Evolutionary conservation across 768 basidiomycete species (phyloP), one percentile per base, ranked within the genome.

Genomic region (Phanerodontia chrysosporium): DNA sequence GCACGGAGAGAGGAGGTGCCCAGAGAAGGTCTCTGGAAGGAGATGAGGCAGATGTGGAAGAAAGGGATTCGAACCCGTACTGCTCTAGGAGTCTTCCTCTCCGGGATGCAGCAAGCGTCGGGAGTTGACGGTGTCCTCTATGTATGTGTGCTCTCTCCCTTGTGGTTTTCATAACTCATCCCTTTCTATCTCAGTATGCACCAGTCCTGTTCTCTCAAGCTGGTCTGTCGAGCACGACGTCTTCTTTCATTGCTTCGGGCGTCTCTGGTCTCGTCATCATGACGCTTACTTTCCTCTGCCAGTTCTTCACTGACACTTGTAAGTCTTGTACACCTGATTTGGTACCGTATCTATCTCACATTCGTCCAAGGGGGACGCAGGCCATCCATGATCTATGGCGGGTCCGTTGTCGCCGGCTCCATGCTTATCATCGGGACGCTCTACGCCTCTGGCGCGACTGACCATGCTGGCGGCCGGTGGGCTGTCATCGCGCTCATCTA

Each of bases 191-290:
- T 9, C 66, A 78, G 65, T 79, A 78, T 56, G 80, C 79, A 0
- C 81, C 81, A 0, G 71, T 77, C 9, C 69, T 81, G 13, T 83
- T 83, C 62, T 66, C 74, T 2, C 80, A 82, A 61, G 78, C 78
- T 1, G 78, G 82, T n/a, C 73, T 82, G n/a, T 74, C 75, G 13
- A 73, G 73, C 2, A 67, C 69, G n/a, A 73, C 75, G n/a, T 74
- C 80, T 2, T 74, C 78, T 2, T 81, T 83, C 68, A 71, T 82
- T 32, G 80, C 79, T 0, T 80, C 80, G 1, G 82, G 80, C 3
- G 71, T 82, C 13, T 77, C 78, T 1, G 82, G 80, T 29, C 70
- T 83, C 42, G 62, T 80, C 35, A 77, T 76, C 59, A 59, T 81
- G 21, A 69, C 68, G 16, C 67, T 71, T 45, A 78, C 76, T 6